Base-by-base conservation (phyloP, 2,329 filamentous ascomycete genomes). In the Podosphaera fusca region DNA sequence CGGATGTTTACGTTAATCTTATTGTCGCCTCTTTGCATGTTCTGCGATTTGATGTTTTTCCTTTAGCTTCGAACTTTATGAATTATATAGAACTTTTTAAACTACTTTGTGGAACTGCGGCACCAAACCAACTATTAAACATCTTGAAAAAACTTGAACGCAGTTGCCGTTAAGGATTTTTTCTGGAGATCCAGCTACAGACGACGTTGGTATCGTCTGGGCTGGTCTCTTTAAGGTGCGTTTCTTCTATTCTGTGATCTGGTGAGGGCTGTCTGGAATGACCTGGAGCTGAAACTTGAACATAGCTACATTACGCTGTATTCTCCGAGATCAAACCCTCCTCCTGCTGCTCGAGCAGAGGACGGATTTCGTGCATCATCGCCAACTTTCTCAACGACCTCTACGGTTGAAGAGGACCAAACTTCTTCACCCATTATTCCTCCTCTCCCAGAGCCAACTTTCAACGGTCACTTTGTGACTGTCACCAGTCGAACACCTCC, bases 261-360 rank as follows among this genome's bases (percentile, higher is more conserved):
- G 4, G 21, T 14, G 33, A 10, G 53, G 12, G 14, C 33, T 40
- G 10, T 30, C 38, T 21, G 14, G 42, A 55, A 55, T 12, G 3
- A 42, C 4, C 9, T 30, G 36, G 10, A 2, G 21, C 21, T 29
- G 12, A 54, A 21, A 21, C 21, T 52, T 34, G 14, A 57, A 9
- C 29, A 33, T 33, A 51, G 53, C 9, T 29, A 63, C 57, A 49
- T 63, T 62, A 65, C 59, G 64, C 64, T 65, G 65, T 68, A 69
- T 65, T 66, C 67, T 64, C 63, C 66, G 65, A 62, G 59, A 64
- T 64, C 69, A 64, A 69, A 70, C 66, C 69, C 71, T 69, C 73
- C 75, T 75, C 76, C 77, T 77, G 71, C 75, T 80, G 78, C 78
- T 66, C 65, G 70, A 66, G 76, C 78, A 76, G 78, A 75, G 76